Evolutionary conservation across 768 basidiomycete species (phyloP).

Genomic region (Mycena sanguinolenta): DNA sequence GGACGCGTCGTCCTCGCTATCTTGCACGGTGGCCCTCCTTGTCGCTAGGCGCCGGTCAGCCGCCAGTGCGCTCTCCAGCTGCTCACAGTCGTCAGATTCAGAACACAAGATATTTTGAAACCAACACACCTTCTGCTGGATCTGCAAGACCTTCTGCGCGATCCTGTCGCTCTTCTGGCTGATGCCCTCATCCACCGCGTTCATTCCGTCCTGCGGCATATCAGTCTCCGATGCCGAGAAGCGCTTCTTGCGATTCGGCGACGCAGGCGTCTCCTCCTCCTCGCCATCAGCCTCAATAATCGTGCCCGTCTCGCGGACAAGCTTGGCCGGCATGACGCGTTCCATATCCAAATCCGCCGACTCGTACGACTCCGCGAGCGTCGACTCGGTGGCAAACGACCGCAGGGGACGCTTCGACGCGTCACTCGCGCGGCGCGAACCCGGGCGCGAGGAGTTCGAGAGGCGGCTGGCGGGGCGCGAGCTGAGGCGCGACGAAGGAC

Average conservation of each 20-base stretch:
- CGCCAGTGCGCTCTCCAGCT: constrained; percentile 84
- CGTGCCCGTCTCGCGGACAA: constrained; percentile 63
- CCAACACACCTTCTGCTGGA: constrained; percentile 87
- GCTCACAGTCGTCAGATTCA: constrained; percentile 30
- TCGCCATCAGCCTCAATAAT: constrained; percentile 71
- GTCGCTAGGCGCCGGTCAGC: constrained; percentile 65
- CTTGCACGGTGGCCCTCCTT: constrained; percentile 53
- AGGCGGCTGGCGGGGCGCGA: constrained; percentile 76
- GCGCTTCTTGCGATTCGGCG: constrained; percentile 74
- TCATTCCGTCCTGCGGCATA: constrained; percentile 80
- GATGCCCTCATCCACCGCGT: constrained; percentile 89
- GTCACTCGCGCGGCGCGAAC: constrained; percentile 73
- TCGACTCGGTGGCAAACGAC: constrained; percentile 85
- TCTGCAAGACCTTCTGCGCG: constrained; percentile 87
- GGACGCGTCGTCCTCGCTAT: constrained; percentile 72
- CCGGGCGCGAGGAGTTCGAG: constrained; percentile 63
- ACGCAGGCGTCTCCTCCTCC: constrained; percentile 62
- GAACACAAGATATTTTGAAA: background rate
- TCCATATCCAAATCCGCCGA: constrained; percentile 54
- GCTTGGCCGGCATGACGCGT: constrained; percentile 43
- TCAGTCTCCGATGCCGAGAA: constrained; percentile 82
- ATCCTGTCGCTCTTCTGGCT: constrained; percentile 89
- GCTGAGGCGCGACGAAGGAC: constrained; percentile 71
- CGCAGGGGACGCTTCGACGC: constrained; percentile 69
- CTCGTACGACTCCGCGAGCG: constrained; percentile 78